These are phyloP conservation scores for Lachnellula suecica DNA, from an alignment of 2,329 filamentous ascomycete genomes.

Conservation along the genomic window DNA sequence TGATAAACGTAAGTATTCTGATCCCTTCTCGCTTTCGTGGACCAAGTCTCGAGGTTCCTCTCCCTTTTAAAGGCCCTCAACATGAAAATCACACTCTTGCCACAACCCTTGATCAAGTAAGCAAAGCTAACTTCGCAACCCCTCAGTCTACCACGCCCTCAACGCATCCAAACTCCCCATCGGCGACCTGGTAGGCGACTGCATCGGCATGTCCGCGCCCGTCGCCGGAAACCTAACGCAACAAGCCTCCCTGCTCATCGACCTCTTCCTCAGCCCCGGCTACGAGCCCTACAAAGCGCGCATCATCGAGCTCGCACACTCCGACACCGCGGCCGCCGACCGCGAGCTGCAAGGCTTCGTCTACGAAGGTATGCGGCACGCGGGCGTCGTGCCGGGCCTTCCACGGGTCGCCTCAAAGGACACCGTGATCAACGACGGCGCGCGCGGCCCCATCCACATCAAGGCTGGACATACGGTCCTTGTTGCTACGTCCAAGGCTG, in stretches of 20 bases:
- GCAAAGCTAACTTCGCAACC: no score
- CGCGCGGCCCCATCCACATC: constrained; percentile 45
- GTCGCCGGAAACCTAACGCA: constrained; percentile 52
- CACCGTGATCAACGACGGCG: constrained; percentile 43
- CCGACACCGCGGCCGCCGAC: constrained; percentile 40
- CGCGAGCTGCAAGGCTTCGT: constrained; percentile 52
- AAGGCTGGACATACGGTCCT: constrained; percentile 43
- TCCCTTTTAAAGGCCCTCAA: no score
- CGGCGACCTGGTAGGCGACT: constrained; percentile 48
- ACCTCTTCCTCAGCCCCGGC: constrained; percentile 48
- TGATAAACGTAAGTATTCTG: no score
- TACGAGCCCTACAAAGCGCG: constrained; percentile 51
- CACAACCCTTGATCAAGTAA: no score
- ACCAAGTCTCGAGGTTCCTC: no score
- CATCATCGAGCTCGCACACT: constrained; percentile 48
- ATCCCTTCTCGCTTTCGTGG: no score
- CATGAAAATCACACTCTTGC: no score
- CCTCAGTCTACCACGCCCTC: constrained; percentile 51
- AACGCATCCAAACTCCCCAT: constrained; percentile 44
- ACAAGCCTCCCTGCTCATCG: constrained; percentile 51
- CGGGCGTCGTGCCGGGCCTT: constrained; percentile 49
- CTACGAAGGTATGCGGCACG: constrained; percentile 54
- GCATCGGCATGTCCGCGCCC: constrained; percentile 48
- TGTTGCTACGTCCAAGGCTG: constrained; percentile 42
- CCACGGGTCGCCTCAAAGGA: constrained; percentile 48